Evolutionary conservation across 345 rosid species (phyloP).

Genomic region (Angophora floribunda): DNA sequence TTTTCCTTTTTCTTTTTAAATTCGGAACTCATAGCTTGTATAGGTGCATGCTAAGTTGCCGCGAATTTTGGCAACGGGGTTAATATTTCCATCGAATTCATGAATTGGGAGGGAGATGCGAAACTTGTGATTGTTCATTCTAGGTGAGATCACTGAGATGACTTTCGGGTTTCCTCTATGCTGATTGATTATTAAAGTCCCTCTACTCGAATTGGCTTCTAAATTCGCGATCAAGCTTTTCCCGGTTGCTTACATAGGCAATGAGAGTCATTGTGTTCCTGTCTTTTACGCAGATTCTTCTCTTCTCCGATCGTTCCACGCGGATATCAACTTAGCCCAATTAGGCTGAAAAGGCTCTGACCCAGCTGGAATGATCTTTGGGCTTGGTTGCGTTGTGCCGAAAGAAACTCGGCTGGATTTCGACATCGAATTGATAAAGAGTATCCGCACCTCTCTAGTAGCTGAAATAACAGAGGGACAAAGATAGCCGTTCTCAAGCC

Average conservation of each 20-base stretch:
- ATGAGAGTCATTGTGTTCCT: neutral
- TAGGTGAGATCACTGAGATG: neutral
- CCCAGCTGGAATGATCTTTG: neutral
- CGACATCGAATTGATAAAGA: neutral
- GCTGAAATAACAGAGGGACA: neutral
- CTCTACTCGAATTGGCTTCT: neutral
- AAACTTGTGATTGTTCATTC: neutral
- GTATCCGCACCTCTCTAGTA: neutral
- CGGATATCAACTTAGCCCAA: neutral
- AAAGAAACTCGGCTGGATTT: neutral
- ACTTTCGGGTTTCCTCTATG: neutral
- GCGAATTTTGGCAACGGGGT: neutral
- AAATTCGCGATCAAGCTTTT: neutral
- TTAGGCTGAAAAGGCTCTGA: neutral
- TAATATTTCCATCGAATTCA: neutral
- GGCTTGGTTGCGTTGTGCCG: neutral
- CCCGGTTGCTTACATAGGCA: neutral
- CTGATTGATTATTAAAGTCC: neutral
- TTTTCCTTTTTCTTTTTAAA: neutral
- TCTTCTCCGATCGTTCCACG: too few relatives aligned
- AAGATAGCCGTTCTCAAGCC: neutral
- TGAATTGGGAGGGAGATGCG: neutral
- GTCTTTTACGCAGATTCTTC: neutral
- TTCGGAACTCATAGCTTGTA: neutral
- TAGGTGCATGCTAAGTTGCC: neutral